phyloP scores from a whole-genome alignment of 176 grass and related monocot species.

The Alloteropsis semialata region DNA sequence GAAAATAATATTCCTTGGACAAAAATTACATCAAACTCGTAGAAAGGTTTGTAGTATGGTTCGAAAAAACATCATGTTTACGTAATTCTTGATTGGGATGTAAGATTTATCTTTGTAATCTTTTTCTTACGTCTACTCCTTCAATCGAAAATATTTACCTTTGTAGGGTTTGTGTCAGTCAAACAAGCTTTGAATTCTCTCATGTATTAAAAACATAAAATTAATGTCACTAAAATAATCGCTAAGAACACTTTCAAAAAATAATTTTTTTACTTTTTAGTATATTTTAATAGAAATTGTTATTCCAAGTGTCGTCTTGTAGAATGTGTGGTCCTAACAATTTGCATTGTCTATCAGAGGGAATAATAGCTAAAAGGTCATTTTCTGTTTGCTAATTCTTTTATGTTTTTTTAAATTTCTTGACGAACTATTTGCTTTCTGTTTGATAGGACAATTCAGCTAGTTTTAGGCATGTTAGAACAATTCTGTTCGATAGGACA shows the following conservation, averaged over 20 bases:
- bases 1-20: slow-evolving; percentile 80
- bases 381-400: no score
- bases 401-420: no score
- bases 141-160: not conserved
- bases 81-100: not conserved
- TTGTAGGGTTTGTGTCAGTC: not conserved
- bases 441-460: not conserved
- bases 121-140: not conserved
- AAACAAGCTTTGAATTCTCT: not conserved
- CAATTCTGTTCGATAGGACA: no score
- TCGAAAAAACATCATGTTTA: not conserved
- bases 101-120: not conserved
- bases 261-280: not conserved
- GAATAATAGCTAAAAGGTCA: not conserved
- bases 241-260: not conserved
- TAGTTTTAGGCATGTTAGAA: not conserved
- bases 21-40: slow-evolving; percentile 51
- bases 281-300: not conserved
- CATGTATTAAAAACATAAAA: not conserved
- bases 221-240: not conserved
- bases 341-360: not conserved
- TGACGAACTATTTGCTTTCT: slow-evolving; percentile 12
- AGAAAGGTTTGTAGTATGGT: slow-evolving; percentile 66
- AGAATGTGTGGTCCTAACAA: not conserved
- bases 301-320: not conserved